phyloP scores from a whole-genome alignment of 1,139 yeast species.

The Geotrichum reessii region DNA sequence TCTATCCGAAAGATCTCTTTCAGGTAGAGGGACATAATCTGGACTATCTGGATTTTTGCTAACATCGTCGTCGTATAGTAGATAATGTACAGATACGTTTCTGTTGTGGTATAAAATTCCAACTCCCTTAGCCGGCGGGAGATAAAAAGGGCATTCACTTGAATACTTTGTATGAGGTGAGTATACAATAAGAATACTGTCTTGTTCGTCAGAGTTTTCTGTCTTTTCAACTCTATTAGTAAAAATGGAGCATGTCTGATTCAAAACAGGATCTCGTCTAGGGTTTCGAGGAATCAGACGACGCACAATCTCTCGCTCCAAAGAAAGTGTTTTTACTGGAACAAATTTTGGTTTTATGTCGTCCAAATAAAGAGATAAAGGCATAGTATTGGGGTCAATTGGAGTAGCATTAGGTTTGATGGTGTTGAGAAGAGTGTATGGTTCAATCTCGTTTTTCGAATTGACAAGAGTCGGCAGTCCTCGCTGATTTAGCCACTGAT shows the following conservation, averaged over 20 bases:
- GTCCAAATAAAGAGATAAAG: conserved; percentile 42
- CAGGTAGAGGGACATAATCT: conserved; percentile 9
- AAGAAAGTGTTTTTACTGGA: conserved; percentile 40
- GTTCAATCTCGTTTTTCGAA: neutral
- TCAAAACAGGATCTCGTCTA: conserved; percentile 70
- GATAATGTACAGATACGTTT: conserved; percentile 71
- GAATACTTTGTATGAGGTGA: conserved; percentile 60
- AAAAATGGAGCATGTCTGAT: conserved; percentile 71
- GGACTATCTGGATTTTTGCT: conserved; percentile 19
- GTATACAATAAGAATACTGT: conserved; percentile 58
- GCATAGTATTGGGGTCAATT: conserved; percentile 22
- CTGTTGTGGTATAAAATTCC: conserved; percentile 55
- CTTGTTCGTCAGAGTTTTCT: conserved; percentile 27
- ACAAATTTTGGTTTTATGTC: conserved; percentile 51
- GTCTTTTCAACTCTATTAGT: conserved; percentile 21
- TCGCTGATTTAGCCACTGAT: conserved; percentile 13
- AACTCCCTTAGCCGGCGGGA: conserved; percentile 79
- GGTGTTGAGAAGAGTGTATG: conserved; percentile 10
- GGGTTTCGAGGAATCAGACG: conserved; percentile 88
- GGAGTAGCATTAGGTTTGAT: neutral
- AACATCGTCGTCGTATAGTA: conserved; percentile 49
- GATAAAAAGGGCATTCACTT: conserved; percentile 78
- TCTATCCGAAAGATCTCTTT: conserved; percentile 44
- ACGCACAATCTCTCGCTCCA: conserved; percentile 57
- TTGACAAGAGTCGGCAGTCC: conserved; percentile 6